These are phyloP conservation scores for Monilinia fructicola DNA, from an alignment of 2,329 filamentous ascomycete species.

Conservation along the genomic window DNA sequence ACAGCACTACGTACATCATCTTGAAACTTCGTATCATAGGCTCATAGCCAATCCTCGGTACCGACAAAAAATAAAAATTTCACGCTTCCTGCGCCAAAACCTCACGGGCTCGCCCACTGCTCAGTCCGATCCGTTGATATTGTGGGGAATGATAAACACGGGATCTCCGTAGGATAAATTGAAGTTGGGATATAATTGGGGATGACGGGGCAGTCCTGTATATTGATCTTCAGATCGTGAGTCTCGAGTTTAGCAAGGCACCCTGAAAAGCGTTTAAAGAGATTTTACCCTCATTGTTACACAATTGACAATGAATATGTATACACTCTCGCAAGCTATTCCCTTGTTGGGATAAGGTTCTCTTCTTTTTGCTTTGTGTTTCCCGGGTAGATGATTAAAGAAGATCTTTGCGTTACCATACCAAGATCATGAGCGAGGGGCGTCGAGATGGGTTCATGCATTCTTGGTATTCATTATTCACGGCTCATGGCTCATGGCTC, in stretches of 20 bases:
- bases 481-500: no score
- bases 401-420: not conserved
- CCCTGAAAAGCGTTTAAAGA: constrained; percentile 2
- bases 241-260: constrained; percentile 14
- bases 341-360: not conserved
- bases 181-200: constrained; percentile 14
- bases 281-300: constrained; percentile 1
- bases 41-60: not conserved
- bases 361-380: not conserved
- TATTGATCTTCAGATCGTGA: constrained; percentile 20
- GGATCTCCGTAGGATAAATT: constrained; percentile 20
- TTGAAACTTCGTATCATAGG: not conserved
- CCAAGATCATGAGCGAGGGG: constrained; percentile 9
- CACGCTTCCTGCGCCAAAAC: not conserved
- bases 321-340: constrained; percentile 6
- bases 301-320: not conserved
- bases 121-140: constrained; percentile 5
- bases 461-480: not conserved
- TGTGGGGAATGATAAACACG: constrained; percentile 14
- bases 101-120: constrained; percentile 8
- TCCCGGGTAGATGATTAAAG: not conserved
- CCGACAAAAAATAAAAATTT: not conserved
- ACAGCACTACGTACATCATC: not conserved
- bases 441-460: not conserved
- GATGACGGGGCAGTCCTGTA: not conserved